Conservation (phyloP, 768 basidiomycete species). For the Lanmaoa rubissima region DNA sequence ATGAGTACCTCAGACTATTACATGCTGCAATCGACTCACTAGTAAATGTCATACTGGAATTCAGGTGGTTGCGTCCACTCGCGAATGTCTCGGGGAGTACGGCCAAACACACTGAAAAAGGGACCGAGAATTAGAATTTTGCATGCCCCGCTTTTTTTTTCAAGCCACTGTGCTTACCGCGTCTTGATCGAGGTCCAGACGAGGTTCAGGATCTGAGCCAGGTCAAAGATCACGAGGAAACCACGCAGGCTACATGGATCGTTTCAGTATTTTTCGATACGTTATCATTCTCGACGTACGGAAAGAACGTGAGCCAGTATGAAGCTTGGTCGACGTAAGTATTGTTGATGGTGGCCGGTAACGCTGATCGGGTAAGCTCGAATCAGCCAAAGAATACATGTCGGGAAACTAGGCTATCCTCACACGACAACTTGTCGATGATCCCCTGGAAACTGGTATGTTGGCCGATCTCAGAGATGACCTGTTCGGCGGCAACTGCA, state of each 20-base stretch:
- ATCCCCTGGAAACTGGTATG: slow-evolving; percentile 47
- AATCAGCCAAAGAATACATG: not conserved
- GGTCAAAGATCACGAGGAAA: slow-evolving; percentile 91
- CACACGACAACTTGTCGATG: slow-evolving; percentile 45
- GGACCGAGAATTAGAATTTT: not conserved
- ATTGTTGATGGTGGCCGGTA: slow-evolving; percentile 71
- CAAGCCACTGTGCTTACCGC: slow-evolving; percentile 42
- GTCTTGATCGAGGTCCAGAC: slow-evolving; percentile 84
- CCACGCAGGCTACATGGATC: slow-evolving; percentile 68
- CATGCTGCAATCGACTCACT: slow-evolving; percentile 46
- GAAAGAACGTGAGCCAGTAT: slow-evolving; percentile 93
- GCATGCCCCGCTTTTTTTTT: not conserved
- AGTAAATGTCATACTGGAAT: slow-evolving; percentile 86
- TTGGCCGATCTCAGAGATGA: slow-evolving; percentile 48
- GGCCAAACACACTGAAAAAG: slow-evolving; percentile 63
- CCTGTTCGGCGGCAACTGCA: slow-evolving; percentile 36
- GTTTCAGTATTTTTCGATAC: slow-evolving; percentile 4
- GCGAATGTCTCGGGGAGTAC: slow-evolving; percentile 85
- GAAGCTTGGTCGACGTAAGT: slow-evolving; percentile 92
- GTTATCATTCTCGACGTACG: slow-evolving; percentile 48
- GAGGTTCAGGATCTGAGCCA: slow-evolving; percentile 93
- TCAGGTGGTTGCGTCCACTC: slow-evolving; percentile 89
- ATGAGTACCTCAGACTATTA: not conserved
- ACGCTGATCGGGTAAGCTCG: slow-evolving; percentile 48
- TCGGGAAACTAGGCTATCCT: slow-evolving; percentile 1